phyloP scores from a whole-genome alignment of 139 green algal genomes.

The Chlamydomonas sphaeroides region DNA sequence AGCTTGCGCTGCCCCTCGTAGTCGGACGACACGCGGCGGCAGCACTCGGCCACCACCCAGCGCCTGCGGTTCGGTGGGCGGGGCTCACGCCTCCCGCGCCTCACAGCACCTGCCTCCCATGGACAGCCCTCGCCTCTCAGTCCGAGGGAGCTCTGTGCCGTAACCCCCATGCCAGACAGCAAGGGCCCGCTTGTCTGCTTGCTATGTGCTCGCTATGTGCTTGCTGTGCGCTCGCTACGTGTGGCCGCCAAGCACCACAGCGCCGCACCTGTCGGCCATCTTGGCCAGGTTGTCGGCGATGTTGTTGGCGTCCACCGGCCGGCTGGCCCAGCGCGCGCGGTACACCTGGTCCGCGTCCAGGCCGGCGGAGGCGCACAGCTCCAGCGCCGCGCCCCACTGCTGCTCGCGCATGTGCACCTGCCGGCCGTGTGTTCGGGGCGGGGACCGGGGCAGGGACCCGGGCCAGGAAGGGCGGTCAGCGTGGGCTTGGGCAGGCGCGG shows the following conservation, averaged over 20 bases:
- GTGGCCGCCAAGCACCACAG: no score
- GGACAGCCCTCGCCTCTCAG: no score
- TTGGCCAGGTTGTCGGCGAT: conserved; percentile 12
- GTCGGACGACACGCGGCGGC: conserved; percentile 32
- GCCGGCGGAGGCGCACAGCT: conserved; percentile 14
- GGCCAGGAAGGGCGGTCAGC: neutral
- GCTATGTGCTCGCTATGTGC: no score
- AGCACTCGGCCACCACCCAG: conserved; percentile 45
- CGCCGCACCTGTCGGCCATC: conserved; percentile 28
- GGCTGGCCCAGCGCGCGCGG: conserved; percentile 39
- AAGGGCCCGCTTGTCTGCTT: no score
- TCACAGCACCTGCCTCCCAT: no score
- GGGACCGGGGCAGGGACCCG: neutral
- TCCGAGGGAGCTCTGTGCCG: no score
- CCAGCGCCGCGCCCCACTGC: conserved; percentile 43
- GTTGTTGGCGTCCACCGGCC: conserved; percentile 27
- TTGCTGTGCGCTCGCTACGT: no score
- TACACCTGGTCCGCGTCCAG: conserved; percentile 47
- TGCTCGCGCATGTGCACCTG: conserved; percentile 22
- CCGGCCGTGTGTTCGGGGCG: neutral
- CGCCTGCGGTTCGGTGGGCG: neutral
- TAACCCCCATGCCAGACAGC: no score
- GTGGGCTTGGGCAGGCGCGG: no score
- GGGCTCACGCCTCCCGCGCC: no score
- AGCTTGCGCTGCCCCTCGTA: conserved; percentile 45